These are phyloP conservation scores for Triangularia verruculosa DNA, from an alignment of 2,329 filamentous ascomycete genomes.

Conservation along the genomic window DNA sequence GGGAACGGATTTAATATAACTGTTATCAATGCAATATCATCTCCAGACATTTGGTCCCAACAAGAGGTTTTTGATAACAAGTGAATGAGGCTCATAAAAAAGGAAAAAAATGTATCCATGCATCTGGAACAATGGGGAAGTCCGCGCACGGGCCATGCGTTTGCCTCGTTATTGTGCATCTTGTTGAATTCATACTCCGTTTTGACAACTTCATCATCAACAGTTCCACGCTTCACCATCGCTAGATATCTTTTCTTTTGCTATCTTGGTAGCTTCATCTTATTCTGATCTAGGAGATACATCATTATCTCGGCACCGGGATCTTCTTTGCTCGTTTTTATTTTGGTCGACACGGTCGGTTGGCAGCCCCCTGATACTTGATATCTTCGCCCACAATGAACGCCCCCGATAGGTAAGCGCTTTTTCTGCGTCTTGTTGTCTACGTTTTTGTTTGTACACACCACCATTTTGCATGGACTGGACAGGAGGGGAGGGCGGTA, in stretches of 20 bases:
- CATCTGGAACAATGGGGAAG: background rate
- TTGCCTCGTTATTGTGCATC: background rate
- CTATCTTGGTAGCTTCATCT: background rate
- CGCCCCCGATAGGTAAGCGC: conserved; percentile 27
- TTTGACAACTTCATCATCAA: background rate
- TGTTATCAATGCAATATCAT: background rate
- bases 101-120: background rate
- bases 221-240: background rate
- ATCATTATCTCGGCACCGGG: too few relatives aligned
- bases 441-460: background rate
- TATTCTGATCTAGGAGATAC: background rate
- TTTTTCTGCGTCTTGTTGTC: background rate
- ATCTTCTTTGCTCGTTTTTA: too few relatives aligned
- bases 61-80: background rate
- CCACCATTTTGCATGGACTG: background rate
- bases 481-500: background rate
- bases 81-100: background rate
- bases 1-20: background rate
- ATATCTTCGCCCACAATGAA: conserved; percentile 22
- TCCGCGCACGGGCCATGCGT: background rate
- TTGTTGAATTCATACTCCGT: background rate
- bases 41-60: background rate
- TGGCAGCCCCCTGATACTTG: too few relatives aligned
- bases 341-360: background rate
- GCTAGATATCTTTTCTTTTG: background rate